Evolutionary conservation across 2,329 filamentous ascomycete species (phyloP).

Genomic region (Diaporthe humulicola): DNA sequence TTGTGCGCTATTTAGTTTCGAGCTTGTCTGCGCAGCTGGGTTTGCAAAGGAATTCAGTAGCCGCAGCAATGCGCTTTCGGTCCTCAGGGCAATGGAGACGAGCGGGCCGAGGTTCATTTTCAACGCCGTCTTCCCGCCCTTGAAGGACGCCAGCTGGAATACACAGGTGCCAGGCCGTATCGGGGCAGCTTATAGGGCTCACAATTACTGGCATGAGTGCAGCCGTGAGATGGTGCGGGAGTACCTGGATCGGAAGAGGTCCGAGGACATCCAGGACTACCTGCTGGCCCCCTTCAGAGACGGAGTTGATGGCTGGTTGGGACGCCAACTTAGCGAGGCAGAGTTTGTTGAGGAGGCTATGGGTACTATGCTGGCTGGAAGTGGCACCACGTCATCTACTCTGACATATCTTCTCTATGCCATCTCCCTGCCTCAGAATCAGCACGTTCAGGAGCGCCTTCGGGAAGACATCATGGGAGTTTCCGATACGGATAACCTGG

Average conservation of each 20-base stretch:
- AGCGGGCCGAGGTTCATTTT: constrained; percentile 3
- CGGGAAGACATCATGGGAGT: not conserved
- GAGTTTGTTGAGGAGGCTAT: constrained; percentile 7
- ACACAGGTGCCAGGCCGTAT: not conserved
- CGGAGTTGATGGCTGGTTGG: not conserved
- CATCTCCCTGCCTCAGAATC: not conserved
- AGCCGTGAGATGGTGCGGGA: constrained; percentile 13
- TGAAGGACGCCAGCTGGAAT: not conserved
- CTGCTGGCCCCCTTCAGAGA: not conserved
- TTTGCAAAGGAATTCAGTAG: constrained; percentile 2
- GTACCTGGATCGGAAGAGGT: not conserved
- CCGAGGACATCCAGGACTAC: constrained; percentile 2
- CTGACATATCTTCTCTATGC: constrained; percentile 2
- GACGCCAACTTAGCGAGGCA: not conserved
- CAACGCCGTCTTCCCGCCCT: not conserved
- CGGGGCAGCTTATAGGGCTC: not conserved
- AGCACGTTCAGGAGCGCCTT: not conserved
- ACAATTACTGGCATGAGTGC: constrained; percentile 2
- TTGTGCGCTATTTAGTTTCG: not conserved
- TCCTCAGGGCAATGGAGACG: constrained; percentile 8
- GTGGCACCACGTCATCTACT: not conserved
- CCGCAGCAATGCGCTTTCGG: not conserved
- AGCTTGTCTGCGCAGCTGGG: not conserved
- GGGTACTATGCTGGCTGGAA: not conserved
- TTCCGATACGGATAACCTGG: not conserved